phyloP scores from a whole-genome alignment of 169 alveolate species.

The Eimeria brunetti region DNA sequence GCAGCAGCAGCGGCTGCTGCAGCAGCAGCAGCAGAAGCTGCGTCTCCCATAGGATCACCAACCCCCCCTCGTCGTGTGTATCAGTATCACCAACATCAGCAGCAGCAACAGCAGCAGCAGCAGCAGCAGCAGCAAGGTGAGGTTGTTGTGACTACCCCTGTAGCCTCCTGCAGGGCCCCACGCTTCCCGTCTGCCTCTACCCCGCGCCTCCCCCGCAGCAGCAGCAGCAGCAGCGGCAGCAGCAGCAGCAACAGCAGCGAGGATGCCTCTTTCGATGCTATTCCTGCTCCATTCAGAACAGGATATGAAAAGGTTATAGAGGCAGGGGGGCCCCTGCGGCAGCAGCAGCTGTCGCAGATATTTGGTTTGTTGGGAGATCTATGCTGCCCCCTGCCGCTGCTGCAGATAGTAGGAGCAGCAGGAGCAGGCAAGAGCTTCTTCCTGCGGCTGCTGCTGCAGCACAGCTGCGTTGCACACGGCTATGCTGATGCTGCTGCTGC shows the following conservation, averaged over 20 bases:
- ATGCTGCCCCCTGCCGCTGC: constrained; percentile 28
- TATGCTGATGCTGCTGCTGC: constrained; percentile 73
- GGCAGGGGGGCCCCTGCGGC: constrained; percentile 42
- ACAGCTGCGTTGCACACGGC: constrained; percentile 19
- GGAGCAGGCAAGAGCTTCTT: constrained; percentile 67
- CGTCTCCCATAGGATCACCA: background rate
- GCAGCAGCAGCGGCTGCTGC: background rate
- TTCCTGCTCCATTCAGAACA: constrained; percentile 40
- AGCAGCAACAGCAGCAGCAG: too few species aligned
- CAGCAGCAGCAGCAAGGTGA: constrained; percentile 36
- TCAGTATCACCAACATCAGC: too few species aligned
- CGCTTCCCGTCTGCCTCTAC: background rate
- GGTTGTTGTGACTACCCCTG: background rate
- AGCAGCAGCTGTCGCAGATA: constrained; percentile 35
- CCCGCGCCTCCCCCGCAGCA: background rate
- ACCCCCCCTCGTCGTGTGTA: constrained; percentile 32
- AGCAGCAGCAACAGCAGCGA: constrained; percentile 38
- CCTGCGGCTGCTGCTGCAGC: constrained; percentile 10
- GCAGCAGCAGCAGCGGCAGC: constrained; percentile 26
- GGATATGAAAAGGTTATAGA: background rate
- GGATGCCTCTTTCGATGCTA: background rate
- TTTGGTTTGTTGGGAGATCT: constrained; percentile 57
- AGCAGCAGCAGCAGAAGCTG: constrained; percentile 11
- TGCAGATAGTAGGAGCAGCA: constrained; percentile 56
- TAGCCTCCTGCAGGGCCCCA: background rate